phyloP scores from a whole-genome alignment of 2,329 filamentous ascomycete species.

The Triangularia verruculosa region DNA sequence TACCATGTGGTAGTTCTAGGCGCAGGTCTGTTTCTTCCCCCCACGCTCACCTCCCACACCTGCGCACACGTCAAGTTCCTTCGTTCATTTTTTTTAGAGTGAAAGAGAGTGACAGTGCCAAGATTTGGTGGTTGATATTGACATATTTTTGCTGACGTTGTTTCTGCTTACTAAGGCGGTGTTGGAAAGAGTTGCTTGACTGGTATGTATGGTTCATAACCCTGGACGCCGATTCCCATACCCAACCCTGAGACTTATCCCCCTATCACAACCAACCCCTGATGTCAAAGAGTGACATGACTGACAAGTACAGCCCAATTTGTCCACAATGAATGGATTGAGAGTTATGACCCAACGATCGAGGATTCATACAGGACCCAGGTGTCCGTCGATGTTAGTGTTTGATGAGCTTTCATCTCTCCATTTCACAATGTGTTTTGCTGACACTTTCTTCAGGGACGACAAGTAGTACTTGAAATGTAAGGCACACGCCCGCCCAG shows the following conservation, averaged over 20 bases:
- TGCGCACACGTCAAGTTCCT: not conserved
- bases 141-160: conserved; percentile 31
- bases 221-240: not conserved
- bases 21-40: conserved; percentile 53
- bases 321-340: conserved; percentile 91
- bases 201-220: conserved; percentile 50
- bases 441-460: conserved; percentile 56
- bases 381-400: conserved; percentile 77
- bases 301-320: conserved; percentile 66
- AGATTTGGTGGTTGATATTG: conserved; percentile 11
- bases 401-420: no score
- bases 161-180: conserved; percentile 56
- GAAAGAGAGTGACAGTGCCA: conserved; percentile 5
- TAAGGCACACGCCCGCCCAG: conserved; percentile 44
- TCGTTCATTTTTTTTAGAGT: conserved; percentile 12
- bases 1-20: conserved; percentile 81
- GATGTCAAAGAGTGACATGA: conserved; percentile 15
- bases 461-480: conserved; percentile 89
- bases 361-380: conserved; percentile 75
- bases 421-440: not conserved
- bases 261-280: not conserved
- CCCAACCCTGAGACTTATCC: conserved; percentile 6
- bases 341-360: conserved; percentile 78
- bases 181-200: conserved; percentile 92
- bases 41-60: not conserved